Conservation (phyloP, 192 early-diverging fungal species). For the Pilobolus umbonatus region DNA sequence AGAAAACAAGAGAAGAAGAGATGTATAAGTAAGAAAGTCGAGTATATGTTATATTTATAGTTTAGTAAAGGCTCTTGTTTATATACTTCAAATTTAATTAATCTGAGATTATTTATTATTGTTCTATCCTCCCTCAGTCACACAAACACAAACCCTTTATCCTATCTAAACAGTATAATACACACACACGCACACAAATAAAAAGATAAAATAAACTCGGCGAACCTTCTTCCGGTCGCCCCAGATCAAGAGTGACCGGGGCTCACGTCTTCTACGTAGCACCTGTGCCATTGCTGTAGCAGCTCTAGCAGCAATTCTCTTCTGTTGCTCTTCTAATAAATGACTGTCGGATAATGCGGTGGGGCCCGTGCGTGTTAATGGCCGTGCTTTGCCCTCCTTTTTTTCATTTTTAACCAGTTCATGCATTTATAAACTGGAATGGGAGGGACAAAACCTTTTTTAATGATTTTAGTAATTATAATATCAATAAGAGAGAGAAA, state of each 20-base stretch:
- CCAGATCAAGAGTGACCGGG: constrained; percentile 18
- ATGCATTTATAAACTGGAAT: constrained; percentile 11
- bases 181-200: background rate
- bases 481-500: background rate
- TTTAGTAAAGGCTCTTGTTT: too few species aligned
- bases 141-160: background rate
- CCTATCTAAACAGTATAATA: background rate
- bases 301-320: constrained; percentile 12
- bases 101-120: too few species aligned
- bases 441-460: constrained; percentile 4
- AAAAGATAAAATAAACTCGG: constrained; percentile 10
- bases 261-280: constrained; percentile 20
- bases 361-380: constrained; percentile 15
- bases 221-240: constrained; percentile 23
- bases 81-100: too few species aligned
- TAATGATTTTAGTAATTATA: background rate
- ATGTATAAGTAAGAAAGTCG: background rate
- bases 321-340: constrained; percentile 8
- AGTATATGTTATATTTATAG: constrained; percentile 5
- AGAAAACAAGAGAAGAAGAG: constrained; percentile 5
- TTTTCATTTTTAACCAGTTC: constrained; percentile 18
- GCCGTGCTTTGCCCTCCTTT: constrained; percentile 15
- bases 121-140: background rate
- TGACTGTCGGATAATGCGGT: constrained; percentile 8
- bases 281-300: constrained; percentile 17